Base-by-base conservation (phyloP, 768 basidiomycete species). In the Termitomyces titanicus region DNA sequence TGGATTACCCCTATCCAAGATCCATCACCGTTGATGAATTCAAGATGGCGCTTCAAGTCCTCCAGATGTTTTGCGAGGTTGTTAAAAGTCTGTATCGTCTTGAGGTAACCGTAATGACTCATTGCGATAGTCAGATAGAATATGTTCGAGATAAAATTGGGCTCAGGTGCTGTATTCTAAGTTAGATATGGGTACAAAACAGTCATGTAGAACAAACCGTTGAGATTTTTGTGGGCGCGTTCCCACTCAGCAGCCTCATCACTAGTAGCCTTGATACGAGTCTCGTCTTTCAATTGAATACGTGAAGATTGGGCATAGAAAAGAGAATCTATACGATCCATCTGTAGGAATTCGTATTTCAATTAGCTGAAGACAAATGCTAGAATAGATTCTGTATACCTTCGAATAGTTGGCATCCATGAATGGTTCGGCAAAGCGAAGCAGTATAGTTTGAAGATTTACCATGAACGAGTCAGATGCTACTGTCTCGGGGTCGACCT, bases 81-180 rank as follows among this genome's bases (percentile, higher is more conserved):
- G 12, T 85, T 85, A 60, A 85, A 86, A 4, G 80, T 84, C 38
- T 85, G 85, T 43, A 95, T 86, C 1, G 93, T 92, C 67, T 82
- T 86, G 61, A 90, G 79, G 57, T 90, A 82, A 3, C 95, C 96
- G 54, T 93, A 88, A 71, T 99, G 96, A 53, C 89, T 87, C 77
- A 88, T 89, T 0, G 93, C 88, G 46, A 91, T 80, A 8, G 88
- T 79, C 42, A 98, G 79, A 74, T 91, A 98, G 75, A 98, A 98
- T 18, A 97, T 84, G 42, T 98, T 88, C 6, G 96, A 93, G 59
- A 98, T 93, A 70, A 99, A 99, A 67, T 97, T 97, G 2, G 90
- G 85, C 5, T 85, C 67, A 3, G 82, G 67, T n/a, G 79, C 85
- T 84, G 63, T 63, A 49, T 25, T 31, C 42, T 27, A 25, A 40